Conservation (phyloP, 768 basidiomycete species). For the Boletus edulis region DNA sequence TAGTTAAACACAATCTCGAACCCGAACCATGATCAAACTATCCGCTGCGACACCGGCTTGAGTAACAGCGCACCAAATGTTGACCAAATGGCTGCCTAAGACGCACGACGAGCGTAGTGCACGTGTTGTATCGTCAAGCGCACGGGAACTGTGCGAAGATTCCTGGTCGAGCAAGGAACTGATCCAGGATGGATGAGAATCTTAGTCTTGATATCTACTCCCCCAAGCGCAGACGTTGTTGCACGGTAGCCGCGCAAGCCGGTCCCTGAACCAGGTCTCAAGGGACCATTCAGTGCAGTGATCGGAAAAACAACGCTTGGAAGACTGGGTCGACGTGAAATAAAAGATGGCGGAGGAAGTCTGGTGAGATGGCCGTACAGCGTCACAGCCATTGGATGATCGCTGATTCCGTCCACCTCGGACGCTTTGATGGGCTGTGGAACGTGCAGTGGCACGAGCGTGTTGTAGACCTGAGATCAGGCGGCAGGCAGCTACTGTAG, state of each 20-base stretch:
- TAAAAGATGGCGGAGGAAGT: too few species aligned
- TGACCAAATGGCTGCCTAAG: conserved; percentile 2
- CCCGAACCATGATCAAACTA: not conserved
- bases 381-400: too few species aligned
- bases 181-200: conserved; percentile 1
- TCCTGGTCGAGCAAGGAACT: not conserved
- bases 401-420: not conserved
- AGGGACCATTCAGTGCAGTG: too few species aligned
- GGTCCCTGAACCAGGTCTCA: too few species aligned
- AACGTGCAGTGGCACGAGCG: not conserved
- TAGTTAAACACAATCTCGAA: not conserved
- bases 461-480: not conserved
- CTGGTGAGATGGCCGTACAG: too few species aligned
- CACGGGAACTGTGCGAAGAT: not conserved
- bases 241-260: too few species aligned
- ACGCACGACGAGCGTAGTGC: not conserved
- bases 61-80: conserved; percentile 4
- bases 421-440: not conserved
- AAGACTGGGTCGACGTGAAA: too few species aligned
- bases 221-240: not conserved
- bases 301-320: too few species aligned
- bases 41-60: not conserved
- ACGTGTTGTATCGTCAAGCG: not conserved
- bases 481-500: not conserved
- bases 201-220: conserved; percentile 1